Evolutionary conservation across 345 rosid genomes (phyloP).

Genomic region (Draba incana): DNA sequence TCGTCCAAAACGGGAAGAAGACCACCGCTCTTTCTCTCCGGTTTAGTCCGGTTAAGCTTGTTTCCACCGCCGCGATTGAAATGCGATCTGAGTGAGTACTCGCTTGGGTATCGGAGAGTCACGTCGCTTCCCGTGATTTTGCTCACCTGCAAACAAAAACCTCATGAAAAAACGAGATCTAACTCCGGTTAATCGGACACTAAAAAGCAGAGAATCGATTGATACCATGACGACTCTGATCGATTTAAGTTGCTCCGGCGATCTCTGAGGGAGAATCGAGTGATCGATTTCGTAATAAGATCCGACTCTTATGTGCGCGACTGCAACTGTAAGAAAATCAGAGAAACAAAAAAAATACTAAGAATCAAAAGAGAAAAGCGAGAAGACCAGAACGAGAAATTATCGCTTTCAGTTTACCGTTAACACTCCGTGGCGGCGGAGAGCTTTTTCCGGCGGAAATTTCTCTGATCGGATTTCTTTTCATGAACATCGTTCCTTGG

Average conservation of each 20-base stretch:
- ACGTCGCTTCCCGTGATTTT: slow-evolving; percentile 61
- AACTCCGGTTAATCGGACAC: background rate
- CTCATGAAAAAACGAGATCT: slow-evolving; percentile 2
- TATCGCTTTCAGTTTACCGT: slow-evolving; percentile 15
- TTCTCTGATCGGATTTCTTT: slow-evolving; percentile 37
- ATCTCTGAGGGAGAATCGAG: slow-evolving; percentile 53
- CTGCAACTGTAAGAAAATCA: slow-evolving; percentile 37
- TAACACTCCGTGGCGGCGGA: slow-evolving; percentile 18
- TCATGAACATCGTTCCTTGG: slow-evolving; percentile 34
- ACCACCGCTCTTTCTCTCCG: slow-evolving; percentile 39
- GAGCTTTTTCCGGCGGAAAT: slow-evolving; percentile 34
- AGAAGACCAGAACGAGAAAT: background rate
- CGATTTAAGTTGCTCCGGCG: slow-evolving; percentile 63
- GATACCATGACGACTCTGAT: slow-evolving; percentile 73
- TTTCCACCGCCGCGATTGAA: slow-evolving; percentile 42
- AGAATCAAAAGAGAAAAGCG: background rate
- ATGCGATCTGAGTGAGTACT: slow-evolving; percentile 54
- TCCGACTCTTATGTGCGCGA: slow-evolving; percentile 61
- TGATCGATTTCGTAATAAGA: slow-evolving; percentile 77
- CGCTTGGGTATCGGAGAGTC: slow-evolving; percentile 73
- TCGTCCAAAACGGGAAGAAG: slow-evolving; percentile 74
- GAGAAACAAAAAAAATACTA: background rate
- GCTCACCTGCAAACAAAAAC: slow-evolving; percentile 53
- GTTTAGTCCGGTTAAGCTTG: slow-evolving; percentile 33
- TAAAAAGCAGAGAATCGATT: slow-evolving; percentile 13